Evolutionary conservation across 1,284 basidiomycete genomes (phyloP), one percentile per base, ranked within the genome.

Genomic region (Papiliotrema laurentii): DNA sequence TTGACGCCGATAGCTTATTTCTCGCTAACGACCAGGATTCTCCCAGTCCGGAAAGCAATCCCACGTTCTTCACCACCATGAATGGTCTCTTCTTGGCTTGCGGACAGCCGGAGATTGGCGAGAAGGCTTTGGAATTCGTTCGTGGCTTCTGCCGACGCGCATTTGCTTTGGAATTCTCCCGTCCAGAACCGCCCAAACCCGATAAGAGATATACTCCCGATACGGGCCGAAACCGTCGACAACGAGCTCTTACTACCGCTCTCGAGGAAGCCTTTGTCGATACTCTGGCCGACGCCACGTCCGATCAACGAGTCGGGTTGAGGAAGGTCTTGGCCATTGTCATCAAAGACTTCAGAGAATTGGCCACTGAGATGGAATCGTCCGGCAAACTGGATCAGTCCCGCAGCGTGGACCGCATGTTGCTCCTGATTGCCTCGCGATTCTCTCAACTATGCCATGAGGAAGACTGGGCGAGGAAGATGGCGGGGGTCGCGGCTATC

Each of bases 381-480:
- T 54, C 69, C 26, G 61, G 61, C 44, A 68, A 65, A 43, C 77
- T 79, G 45, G 86, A 88, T 84, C 48, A 76, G 81, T 43, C 75
- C 75, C 59, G 62, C 19, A 57, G 60, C 10, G 59, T 66, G 43
- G 64, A 71, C 57, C 51, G 64, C 19, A 81, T 86, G 45, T 73
- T 94, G 40, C 83, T 89, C 61, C 84, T 89, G 55, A 79, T 97
- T 44, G 83, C 86, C 3, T 82, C 81, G 54, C 82, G 88, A 14
- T 87, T 94, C 73, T 84, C 81, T 44, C 83, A 85, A 2, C 77
- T 94, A 21, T 94, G 92, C 66, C 80, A 91, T 50, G 90, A 94
- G 54, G 89, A 91, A 62, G 80, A 87, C 0, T 93, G 90, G 91
- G 78, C 80, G 4, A 80, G 83, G 47, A 94, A 94, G 73, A 84